phyloP scores from a whole-genome alignment of 192 early-diverging fungal species.

The Podila verticillata region DNA sequence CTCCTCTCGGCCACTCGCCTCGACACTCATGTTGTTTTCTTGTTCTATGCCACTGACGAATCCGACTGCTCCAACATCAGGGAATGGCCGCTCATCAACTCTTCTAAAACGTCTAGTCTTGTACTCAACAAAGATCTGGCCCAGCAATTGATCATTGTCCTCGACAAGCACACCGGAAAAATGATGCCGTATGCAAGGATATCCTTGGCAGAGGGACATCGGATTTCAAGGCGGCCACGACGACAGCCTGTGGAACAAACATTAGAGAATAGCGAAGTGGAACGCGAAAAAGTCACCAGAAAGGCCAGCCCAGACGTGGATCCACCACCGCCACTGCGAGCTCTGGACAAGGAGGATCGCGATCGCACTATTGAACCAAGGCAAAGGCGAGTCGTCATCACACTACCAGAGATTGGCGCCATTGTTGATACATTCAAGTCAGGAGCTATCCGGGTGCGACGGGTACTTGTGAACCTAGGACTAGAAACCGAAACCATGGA shows the following conservation, averaged over 20 bases:
- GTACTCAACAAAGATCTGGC: not conserved
- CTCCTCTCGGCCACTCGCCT: not conserved
- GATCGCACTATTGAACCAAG: not conserved
- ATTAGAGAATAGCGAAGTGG: not conserved
- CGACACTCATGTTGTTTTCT: not conserved
- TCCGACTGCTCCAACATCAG: not conserved
- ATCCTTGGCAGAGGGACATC: not conserved
- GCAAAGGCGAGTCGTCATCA: conserved; percentile 2
- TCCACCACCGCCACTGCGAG: too few relatives aligned
- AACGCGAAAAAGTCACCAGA: not conserved
- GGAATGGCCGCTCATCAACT: not conserved
- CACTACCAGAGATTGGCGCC: conserved; percentile 14
- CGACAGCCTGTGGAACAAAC: not conserved
- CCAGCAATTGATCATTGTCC: not conserved
- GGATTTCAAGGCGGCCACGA: not conserved
- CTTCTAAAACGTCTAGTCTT: not conserved
- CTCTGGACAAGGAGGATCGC: not conserved
- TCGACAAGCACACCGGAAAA: not conserved
- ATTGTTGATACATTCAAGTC: conserved; percentile 22
- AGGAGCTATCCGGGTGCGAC: not conserved
- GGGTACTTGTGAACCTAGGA: conserved; percentile 16
- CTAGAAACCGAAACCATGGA: not conserved
- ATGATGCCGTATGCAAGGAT: not conserved
- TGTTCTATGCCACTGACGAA: not conserved
- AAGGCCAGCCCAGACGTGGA: too few relatives aligned